Percentiles rank a stretch among this genome's conserved stretches.
Evolutionary conservation across 2,329 filamentous ascomycete species (phyloP).

Genomic region (Cordyceps farinosa): DNA sequence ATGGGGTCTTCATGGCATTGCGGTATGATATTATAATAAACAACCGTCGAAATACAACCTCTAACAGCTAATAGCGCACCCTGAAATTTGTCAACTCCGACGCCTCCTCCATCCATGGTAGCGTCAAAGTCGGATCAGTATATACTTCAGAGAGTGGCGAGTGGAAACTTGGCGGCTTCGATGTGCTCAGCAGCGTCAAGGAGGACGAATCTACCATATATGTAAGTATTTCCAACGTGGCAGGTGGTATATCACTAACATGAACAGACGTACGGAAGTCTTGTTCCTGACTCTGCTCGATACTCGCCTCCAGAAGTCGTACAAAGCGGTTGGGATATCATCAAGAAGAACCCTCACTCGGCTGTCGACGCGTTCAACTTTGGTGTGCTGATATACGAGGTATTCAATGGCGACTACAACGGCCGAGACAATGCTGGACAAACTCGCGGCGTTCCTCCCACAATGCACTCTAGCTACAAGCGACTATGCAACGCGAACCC

Average conservation of each 20-base stretch:
- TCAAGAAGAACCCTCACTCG: slow-evolving; percentile 76
- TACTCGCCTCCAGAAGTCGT: slow-evolving; percentile 86
- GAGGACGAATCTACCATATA: slow-evolving; percentile 94
- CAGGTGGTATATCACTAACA: not conserved
- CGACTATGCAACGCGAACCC: slow-evolving; percentile 84
- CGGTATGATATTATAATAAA: slow-evolving; percentile 50
- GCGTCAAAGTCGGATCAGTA: slow-evolving; percentile 77
- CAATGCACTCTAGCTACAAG: slow-evolving; percentile 89
- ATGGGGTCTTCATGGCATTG: slow-evolving; percentile 88
- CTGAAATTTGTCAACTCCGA: slow-evolving; percentile 96
- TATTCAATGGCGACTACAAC: slow-evolving; percentile 81
- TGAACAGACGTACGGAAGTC: slow-evolving; percentile 72
- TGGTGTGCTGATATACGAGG: slow-evolving; percentile 80
- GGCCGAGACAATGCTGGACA: slow-evolving; percentile 77
- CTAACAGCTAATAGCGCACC: slow-evolving; percentile 60
- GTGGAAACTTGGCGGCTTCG: slow-evolving; percentile 95
- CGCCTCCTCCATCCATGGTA: slow-evolving; percentile 86
- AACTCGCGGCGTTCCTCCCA: slow-evolving; percentile 79
- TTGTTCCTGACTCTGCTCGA: slow-evolving; percentile 78
- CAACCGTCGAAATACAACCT: not conserved
- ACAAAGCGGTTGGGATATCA: slow-evolving; percentile 83
- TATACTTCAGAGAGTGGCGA: slow-evolving; percentile 96
- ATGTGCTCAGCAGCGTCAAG: slow-evolving; percentile 90
- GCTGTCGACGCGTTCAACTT: slow-evolving; percentile 87
- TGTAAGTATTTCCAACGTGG: slow-evolving; percentile 37